Evolutionary conservation across 176 grass and related monocot genomes (phyloP).

Genomic region (Olyra latifolia): DNA sequence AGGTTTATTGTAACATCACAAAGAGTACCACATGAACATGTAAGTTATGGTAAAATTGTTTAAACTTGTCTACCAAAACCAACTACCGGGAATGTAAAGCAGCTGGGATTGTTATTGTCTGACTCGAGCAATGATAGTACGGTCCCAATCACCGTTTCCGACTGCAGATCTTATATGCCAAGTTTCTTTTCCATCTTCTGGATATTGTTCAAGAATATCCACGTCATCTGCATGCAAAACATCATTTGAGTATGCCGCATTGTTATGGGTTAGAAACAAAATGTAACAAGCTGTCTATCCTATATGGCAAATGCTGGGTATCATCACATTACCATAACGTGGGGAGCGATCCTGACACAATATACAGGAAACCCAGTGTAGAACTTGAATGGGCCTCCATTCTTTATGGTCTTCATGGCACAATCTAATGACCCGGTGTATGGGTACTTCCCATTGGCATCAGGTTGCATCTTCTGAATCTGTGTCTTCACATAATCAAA

Average conservation of each 20-base stretch:
- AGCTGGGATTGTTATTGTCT: conserved; percentile 46
- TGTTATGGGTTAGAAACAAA: not conserved
- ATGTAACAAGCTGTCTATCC: not conserved
- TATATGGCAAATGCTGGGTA: not conserved
- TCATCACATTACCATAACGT: conserved; percentile 80
- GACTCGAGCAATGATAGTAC: conserved; percentile 13
- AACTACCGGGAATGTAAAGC: conserved; percentile 42
- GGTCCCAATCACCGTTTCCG: not conserved
- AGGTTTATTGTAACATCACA: conserved; percentile 41
- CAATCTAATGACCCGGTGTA: conserved; percentile 94
- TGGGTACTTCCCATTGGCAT: conserved; percentile 91
- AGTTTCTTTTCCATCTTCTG: conserved; percentile 81
- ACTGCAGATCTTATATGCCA: conserved; percentile 52
- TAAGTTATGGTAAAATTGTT: conserved; percentile 46
- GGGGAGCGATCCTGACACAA: conserved; percentile 92
- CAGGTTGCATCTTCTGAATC: conserved; percentile 99
- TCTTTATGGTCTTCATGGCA: conserved; percentile 85
- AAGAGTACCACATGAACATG: conserved; percentile 27
- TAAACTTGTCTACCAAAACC: conserved; percentile 48
- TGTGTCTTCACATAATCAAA: conserved; percentile 99
- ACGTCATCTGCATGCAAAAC: conserved; percentile 84
- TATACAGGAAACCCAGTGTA: conserved; percentile 99
- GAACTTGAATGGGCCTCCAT: conserved; percentile 94
- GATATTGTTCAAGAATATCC: conserved; percentile 99
- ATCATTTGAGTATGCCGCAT: conserved; percentile 4